Conservation (phyloP, 805 yeast species). For the Zygotorulaspora danielsina region DNA sequence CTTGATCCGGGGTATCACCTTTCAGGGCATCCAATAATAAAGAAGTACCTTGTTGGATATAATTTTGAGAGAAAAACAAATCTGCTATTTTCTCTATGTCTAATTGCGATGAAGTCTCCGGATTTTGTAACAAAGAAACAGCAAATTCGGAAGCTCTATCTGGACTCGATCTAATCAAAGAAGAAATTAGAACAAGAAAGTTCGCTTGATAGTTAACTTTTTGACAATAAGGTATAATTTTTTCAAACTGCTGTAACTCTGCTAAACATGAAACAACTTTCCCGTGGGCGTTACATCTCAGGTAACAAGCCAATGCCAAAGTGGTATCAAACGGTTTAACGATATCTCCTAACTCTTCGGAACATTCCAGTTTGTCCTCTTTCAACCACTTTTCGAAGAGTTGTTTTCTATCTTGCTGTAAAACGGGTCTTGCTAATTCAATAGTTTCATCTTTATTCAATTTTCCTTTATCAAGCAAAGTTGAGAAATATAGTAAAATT, state of each 20-base stretch:
- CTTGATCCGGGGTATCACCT: constrained; percentile 89
- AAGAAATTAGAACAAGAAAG: constrained; percentile 82
- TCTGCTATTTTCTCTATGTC: constrained; percentile 87
- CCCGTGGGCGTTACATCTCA: constrained; percentile 74
- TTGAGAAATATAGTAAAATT: constrained; percentile 85
- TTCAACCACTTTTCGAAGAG: constrained; percentile 93
- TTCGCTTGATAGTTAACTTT: constrained; percentile 87
- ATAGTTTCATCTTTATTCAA: constrained; percentile 89
- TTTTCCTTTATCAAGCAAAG: constrained; percentile 86
- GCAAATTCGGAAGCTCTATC: constrained; percentile 98
- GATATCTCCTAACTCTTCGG: constrained; percentile 97
- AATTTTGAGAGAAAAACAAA: constrained; percentile 89
- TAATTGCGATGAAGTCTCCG: constrained; percentile 53
- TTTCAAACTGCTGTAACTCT: constrained; percentile 93
- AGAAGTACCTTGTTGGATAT: constrained; percentile 96
- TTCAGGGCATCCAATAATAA: constrained; percentile 92
- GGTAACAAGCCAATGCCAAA: constrained; percentile 84
- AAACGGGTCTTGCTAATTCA: constrained; percentile 91
- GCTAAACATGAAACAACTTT: constrained; percentile 91
- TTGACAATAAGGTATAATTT: constrained; percentile 89
- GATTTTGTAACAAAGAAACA: constrained; percentile 66
- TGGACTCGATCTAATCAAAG: constrained; percentile 88
- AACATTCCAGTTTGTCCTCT: constrained; percentile 87
- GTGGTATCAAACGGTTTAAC: constrained; percentile 84
- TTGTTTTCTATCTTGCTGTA: constrained; percentile 91